Conservation (phyloP, 768 basidiomycete species). For the Trametes cubensis region DNA sequence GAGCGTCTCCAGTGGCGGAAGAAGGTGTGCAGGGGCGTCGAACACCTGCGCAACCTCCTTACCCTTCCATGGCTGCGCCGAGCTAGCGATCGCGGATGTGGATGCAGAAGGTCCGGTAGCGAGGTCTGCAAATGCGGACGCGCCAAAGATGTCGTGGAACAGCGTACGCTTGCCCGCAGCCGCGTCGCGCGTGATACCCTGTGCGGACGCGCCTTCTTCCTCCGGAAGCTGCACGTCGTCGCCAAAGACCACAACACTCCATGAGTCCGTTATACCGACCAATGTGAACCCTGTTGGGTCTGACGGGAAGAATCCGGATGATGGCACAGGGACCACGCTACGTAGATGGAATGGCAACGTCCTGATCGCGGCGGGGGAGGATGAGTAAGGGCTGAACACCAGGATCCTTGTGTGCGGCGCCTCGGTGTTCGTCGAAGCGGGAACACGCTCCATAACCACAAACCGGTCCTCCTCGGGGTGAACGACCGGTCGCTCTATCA, state of each 20-base stretch:
- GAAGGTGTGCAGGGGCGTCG: slow-evolving; percentile 71
- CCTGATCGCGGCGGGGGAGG: slow-evolving; percentile 46
- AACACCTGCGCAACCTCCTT: slow-evolving; percentile 54
- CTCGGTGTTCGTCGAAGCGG: slow-evolving; percentile 13
- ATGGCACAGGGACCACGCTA: slow-evolving; percentile 43
- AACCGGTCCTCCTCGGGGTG: slow-evolving; percentile 63
- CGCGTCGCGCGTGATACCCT: slow-evolving; percentile 37
- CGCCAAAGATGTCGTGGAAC: slow-evolving; percentile 91
- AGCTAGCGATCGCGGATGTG: slow-evolving; percentile 23
- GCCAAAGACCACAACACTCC: slow-evolving; percentile 70
- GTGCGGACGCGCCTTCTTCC: slow-evolving; percentile 47
- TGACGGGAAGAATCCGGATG: slow-evolving; percentile 34
- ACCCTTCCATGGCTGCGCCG: slow-evolving; percentile 39
- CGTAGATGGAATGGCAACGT: slow-evolving; percentile 67
- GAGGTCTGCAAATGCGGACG: slow-evolving; percentile 58
- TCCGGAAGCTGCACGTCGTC: slow-evolving; percentile 49
- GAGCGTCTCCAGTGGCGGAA: slow-evolving; percentile 71
- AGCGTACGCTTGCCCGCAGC: slow-evolving; percentile 52
- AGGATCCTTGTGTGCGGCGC: slow-evolving; percentile 40
- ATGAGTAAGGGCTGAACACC: slow-evolving; percentile 51
- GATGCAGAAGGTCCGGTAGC: slow-evolving; percentile 26
- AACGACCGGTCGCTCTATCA: slow-evolving; percentile 51
- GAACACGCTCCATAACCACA: slow-evolving; percentile 51
- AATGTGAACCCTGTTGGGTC: slow-evolving; percentile 51
- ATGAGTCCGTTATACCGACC: slow-evolving; percentile 68